phyloP scores from a whole-genome alignment of 805 yeast genomes.

The Kuraishia ogatae region DNA sequence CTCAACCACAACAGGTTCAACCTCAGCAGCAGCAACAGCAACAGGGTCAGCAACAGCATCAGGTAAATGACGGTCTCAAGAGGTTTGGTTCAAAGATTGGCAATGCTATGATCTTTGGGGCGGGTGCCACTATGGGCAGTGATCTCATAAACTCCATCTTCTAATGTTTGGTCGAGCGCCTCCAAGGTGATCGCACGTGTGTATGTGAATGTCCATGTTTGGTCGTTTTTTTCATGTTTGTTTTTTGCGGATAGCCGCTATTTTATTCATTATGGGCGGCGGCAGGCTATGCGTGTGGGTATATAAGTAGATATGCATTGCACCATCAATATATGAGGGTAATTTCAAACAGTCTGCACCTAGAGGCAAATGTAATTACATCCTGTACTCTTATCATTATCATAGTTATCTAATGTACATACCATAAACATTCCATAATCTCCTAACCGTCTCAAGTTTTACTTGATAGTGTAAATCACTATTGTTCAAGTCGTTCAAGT shows the following conservation, averaged over 20 bases:
- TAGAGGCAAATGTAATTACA: too few species aligned
- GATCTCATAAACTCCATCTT: slow-evolving; percentile 75
- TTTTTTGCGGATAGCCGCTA: background rate
- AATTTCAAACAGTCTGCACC: background rate
- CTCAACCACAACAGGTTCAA: slow-evolving; percentile 10
- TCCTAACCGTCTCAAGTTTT: slow-evolving; percentile 38
- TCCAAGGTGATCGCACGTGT: background rate
- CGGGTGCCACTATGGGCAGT: slow-evolving; percentile 92
- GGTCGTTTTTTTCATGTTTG: background rate
- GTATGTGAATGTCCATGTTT: background rate
- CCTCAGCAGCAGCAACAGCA: slow-evolving; percentile 6
- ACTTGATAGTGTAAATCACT: slow-evolving; percentile 24
- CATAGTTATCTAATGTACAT: slow-evolving; percentile 14
- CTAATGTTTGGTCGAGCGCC: slow-evolving; percentile 16
- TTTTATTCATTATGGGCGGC: background rate
- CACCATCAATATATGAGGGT: background rate
- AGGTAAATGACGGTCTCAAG: slow-evolving; percentile 25
- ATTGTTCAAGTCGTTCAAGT: slow-evolving; percentile 51
- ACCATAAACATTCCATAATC: slow-evolving; percentile 58
- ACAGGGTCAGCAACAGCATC: slow-evolving; percentile 23
- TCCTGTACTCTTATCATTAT: background rate
- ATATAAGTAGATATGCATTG: background rate
- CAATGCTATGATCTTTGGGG: slow-evolving; percentile 94
- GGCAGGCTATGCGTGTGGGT: background rate
- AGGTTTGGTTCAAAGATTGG: slow-evolving; percentile 83